Evolutionary conservation across 768 basidiomycete species (phyloP), one percentile per base, ranked within the genome.

Genomic region (Paxillus ammoniavirescens): DNA sequence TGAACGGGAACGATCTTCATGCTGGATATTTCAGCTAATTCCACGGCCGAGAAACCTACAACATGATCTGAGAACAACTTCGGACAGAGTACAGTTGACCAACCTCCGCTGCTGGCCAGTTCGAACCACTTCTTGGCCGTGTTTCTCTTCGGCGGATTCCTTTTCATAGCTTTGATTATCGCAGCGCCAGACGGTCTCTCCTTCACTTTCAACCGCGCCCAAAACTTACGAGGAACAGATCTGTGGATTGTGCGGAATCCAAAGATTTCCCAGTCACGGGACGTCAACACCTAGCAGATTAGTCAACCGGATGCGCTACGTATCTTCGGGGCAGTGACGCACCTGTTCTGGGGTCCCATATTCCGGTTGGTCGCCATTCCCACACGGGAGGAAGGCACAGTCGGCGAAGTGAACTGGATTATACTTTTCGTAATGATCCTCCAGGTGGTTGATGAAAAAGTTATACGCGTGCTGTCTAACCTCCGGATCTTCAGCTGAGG

Each of bases 321-420:
- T 7, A 8, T 14, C 44, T 15, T 18, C 26, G 4, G 21, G 52
- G 47, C 17, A 38, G 13, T 12, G 9, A 60, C 74, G 37, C 40
- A 89, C 90, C 66, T 91, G 83, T 55, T 76, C 75, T n/a, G 84
- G 85, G 31, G 78, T 80, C 0, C 82, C 84, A 50, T 90, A 63
- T 46, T 14, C 10, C 1, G 75, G 76, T 8, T 74, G 69, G 21
- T 13, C 10, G 1, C 74, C 72, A 33, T 76, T 75, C 2, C 79
- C 55, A 2, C 90, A 85, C 1, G 95, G 94, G 37, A 98, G 80
- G 72, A 89, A 98, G 0, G 86, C 73, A 12, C 86, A 64, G 28
- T 82, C 71, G 5, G 73, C 68, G 57, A 81, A 87, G 8, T 75
- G 56, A 6, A 67, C 61, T 10, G 81, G 76, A 43, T 82, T 72